phyloP scores from a whole-genome alignment of 805 yeast genomes.

The Dipodascus albidus region DNA sequence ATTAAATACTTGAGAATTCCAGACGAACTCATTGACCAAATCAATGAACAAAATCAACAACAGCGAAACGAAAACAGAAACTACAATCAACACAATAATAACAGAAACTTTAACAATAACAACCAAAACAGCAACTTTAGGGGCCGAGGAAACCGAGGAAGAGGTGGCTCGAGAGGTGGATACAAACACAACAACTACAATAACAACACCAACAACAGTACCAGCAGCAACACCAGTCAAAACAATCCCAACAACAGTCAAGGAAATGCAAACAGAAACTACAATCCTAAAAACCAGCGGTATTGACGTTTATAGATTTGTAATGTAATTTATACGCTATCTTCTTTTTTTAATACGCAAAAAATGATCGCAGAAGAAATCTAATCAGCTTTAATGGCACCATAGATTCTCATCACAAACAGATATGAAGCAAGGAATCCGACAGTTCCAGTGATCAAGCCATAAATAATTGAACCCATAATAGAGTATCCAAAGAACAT shows the following conservation, averaged over 20 bases:
- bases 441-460: slow-evolving; percentile 65
- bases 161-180: slow-evolving; percentile 8
- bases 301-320: neutral
- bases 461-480: slow-evolving; percentile 48
- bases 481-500: slow-evolving; percentile 64
- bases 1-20: slow-evolving; percentile 33
- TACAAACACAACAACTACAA: slow-evolving; percentile 8
- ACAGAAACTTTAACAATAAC: slow-evolving; percentile 11
- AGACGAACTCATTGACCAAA: slow-evolving; percentile 26
- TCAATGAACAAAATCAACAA: slow-evolving; percentile 26
- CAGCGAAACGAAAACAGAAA: slow-evolving; percentile 26
- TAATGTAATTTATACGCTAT: neutral
- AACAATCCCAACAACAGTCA: neutral
- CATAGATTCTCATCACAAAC: slow-evolving; percentile 53
- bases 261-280: neutral
- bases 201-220: slow-evolving; percentile 7
- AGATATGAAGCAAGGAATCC: slow-evolving; percentile 56
- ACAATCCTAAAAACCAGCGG: neutral
- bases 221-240: neutral
- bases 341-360: neutral
- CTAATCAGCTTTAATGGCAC: slow-evolving; percentile 45
- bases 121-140: slow-evolving; percentile 9
- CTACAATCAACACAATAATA: slow-evolving; percentile 11
- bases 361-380: neutral
- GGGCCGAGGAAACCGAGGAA: slow-evolving; percentile 8